These are phyloP conservation scores for Mrakiaceae sp. DNA, from an alignment of 1,284 basidiomycete genomes.

Conservation along the genomic window DNA sequence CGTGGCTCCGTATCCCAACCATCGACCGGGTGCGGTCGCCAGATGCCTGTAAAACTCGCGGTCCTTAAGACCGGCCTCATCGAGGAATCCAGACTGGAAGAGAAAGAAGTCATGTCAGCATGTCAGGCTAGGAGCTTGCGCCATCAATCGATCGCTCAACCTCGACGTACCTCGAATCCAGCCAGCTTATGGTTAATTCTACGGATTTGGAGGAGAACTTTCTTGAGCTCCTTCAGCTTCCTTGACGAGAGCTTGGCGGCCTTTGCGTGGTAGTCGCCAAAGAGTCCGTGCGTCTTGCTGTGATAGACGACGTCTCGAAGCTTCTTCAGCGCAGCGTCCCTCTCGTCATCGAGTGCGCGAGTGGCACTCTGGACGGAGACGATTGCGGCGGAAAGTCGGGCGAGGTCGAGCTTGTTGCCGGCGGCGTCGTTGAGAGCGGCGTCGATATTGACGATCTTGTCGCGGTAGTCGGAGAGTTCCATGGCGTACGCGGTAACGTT, in stretches of 20 bases:
- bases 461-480: slow-evolving; percentile 51
- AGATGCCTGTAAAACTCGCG: slow-evolving; percentile 18
- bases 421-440: slow-evolving; percentile 23
- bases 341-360: slow-evolving; percentile 46
- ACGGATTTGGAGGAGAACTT: slow-evolving; percentile 51
- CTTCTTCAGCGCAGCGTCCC: slow-evolving; percentile 31
- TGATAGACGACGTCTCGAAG: slow-evolving; percentile 31
- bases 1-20: slow-evolving; percentile 38
- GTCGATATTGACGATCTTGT: slow-evolving; percentile 43
- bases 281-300: background rate
- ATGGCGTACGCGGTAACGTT: slow-evolving; percentile 65
- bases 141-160: slow-evolving; percentile 43
- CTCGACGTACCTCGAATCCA: slow-evolving; percentile 49
- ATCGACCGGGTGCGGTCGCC: slow-evolving; percentile 6
- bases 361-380: slow-evolving; percentile 44
- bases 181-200: slow-evolving; percentile 58
- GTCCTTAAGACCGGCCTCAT: slow-evolving; percentile 54
- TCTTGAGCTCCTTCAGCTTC: slow-evolving; percentile 41
- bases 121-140: slow-evolving; percentile 50
- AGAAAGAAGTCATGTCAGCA: slow-evolving; percentile 50
- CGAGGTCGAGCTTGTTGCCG: slow-evolving; percentile 37
- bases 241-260: slow-evolving; percentile 13
- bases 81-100: slow-evolving; percentile 80
- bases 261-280: background rate
- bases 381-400: slow-evolving; percentile 43